phyloP scores from a whole-genome alignment of 2,329 filamentous ascomycete genomes.

The Cladobotryum mycophilum region DNA sequence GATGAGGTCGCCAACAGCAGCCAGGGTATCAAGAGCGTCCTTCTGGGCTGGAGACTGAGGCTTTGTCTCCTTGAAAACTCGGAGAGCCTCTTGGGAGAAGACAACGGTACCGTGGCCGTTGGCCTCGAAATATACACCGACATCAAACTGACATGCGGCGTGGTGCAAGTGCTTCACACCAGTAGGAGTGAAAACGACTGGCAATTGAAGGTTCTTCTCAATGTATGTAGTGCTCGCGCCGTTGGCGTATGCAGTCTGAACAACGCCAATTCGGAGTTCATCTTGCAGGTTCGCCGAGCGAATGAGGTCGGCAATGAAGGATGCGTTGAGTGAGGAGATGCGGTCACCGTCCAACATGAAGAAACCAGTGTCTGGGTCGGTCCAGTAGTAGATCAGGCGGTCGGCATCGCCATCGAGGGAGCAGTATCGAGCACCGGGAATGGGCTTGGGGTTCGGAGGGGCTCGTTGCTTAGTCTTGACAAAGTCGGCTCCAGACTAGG shows the following conservation, averaged over 20 bases:
- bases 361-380: slow-evolving; percentile 76
- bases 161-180: slow-evolving; percentile 98
- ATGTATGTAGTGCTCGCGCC: slow-evolving; percentile 91
- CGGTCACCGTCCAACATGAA: slow-evolving; percentile 93
- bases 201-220: slow-evolving; percentile 77
- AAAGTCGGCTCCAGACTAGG: slow-evolving; percentile 84
- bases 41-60: slow-evolving; percentile 90
- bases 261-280: slow-evolving; percentile 83
- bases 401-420: slow-evolving; percentile 95
- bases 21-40: slow-evolving; percentile 77
- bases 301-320: slow-evolving; percentile 86
- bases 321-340: slow-evolving; percentile 88
- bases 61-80: slow-evolving; percentile 69
- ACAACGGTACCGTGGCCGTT: slow-evolving; percentile 97
- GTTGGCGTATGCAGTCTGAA: slow-evolving; percentile 97
- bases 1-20: slow-evolving; percentile 81
- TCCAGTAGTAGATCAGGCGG: slow-evolving; percentile 91
- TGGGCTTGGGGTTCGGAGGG: slow-evolving; percentile 73
- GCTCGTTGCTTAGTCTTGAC: slow-evolving; percentile 96
- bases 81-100: slow-evolving; percentile 79
- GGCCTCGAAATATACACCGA: slow-evolving; percentile 97
- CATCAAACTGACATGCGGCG: slow-evolving; percentile 88
- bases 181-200: slow-evolving; percentile 87
- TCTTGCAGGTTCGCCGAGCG: slow-evolving; percentile 70
- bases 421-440: slow-evolving; percentile 71